These are phyloP conservation scores for Candida bentonensis DNA, from an alignment of 805 yeast species.

Conservation along the genomic window DNA sequence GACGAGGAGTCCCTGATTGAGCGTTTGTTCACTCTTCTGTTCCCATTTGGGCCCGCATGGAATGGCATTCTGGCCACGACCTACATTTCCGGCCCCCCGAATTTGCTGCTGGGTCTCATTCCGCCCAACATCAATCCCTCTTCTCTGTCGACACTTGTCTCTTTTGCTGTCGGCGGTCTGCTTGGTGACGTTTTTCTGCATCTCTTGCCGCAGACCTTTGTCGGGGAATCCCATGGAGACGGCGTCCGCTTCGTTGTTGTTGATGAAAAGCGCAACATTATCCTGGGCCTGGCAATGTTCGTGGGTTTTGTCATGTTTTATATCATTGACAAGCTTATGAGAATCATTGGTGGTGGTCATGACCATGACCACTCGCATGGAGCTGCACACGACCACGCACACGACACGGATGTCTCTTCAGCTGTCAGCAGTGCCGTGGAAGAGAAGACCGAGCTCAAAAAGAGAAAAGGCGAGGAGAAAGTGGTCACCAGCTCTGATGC, in stretches of 20 bases:
- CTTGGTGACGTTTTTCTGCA: slow-evolving; percentile 66
- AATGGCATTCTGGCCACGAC: slow-evolving; percentile 53
- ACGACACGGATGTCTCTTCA: slow-evolving; percentile 4
- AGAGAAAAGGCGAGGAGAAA: slow-evolving; percentile 8
- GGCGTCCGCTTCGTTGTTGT: slow-evolving; percentile 31
- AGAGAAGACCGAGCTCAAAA: slow-evolving; percentile 14
- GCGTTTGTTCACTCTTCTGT: slow-evolving; percentile 26
- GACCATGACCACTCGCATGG: slow-evolving; percentile 32
- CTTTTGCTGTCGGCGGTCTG: slow-evolving; percentile 66
- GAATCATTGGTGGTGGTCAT: slow-evolving; percentile 29
- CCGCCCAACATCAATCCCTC: slow-evolving; percentile 43
- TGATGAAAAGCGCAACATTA: slow-evolving; percentile 34
- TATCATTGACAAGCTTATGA: slow-evolving; percentile 44
- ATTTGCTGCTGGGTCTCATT: slow-evolving; percentile 37
- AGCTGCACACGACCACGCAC: slow-evolving; percentile 25
- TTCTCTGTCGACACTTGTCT: slow-evolving; percentile 38
- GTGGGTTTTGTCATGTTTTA: slow-evolving; percentile 47
- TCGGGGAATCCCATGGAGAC: slow-evolving; percentile 33
- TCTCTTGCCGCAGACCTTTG: slow-evolving; percentile 53
- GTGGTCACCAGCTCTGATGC: neutral
- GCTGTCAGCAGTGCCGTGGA: neutral
- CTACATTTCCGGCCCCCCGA: slow-evolving; percentile 53
- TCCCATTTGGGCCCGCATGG: slow-evolving; percentile 36
- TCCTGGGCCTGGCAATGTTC: slow-evolving; percentile 42
- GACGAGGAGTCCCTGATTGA: slow-evolving; percentile 19